Evolutionary conservation across 1,139 yeast genomes (phyloP).

Genomic region (Williopsis jadinii): DNA sequence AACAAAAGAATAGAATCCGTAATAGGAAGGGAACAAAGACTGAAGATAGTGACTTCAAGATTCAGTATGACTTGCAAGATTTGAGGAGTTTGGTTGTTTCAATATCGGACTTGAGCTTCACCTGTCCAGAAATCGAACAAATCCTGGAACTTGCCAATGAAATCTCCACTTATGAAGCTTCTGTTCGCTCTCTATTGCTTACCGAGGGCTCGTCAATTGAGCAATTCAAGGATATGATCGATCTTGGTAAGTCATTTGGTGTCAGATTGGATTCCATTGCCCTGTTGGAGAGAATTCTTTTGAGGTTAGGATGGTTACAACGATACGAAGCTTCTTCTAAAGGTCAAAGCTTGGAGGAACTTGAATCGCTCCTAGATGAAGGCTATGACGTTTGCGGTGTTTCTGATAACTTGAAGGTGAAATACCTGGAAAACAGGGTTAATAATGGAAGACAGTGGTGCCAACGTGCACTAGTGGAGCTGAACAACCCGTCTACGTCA

Average conservation of each 20-base stretch:
- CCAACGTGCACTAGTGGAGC: slow-evolving; percentile 25
- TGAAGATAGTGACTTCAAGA: slow-evolving; percentile 14
- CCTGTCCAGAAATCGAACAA: slow-evolving; percentile 54
- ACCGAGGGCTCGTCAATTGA: slow-evolving; percentile 19
- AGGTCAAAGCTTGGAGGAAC: slow-evolving; percentile 25
- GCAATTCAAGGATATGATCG: slow-evolving; percentile 27
- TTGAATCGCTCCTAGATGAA: slow-evolving; percentile 31
- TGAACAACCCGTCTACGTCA: slow-evolving; percentile 15
- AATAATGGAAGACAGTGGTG: slow-evolving; percentile 18
- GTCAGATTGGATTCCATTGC: slow-evolving; percentile 45
- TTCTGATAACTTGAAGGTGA: slow-evolving; percentile 17
- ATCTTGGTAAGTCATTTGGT: slow-evolving; percentile 54
- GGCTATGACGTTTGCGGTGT: slow-evolving; percentile 34
- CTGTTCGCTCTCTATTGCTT: slow-evolving; percentile 33
- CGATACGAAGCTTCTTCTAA: slow-evolving; percentile 22
- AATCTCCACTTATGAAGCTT: slow-evolving; percentile 46
- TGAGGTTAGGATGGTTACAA: slow-evolving; percentile 44
- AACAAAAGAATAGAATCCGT: slow-evolving; percentile 43
- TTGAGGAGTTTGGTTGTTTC: slow-evolving; percentile 36
- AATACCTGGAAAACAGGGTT: slow-evolving; percentile 13
- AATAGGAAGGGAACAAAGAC: slow-evolving; percentile 14
- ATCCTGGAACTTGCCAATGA: slow-evolving; percentile 47
- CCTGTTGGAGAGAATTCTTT: slow-evolving; percentile 41
- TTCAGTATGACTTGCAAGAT: slow-evolving; percentile 17
- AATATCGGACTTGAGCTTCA: slow-evolving; percentile 44